These are phyloP conservation scores for Fusarium udum DNA, from an alignment of 2,329 filamentous ascomycete genomes.

Conservation along the genomic window DNA sequence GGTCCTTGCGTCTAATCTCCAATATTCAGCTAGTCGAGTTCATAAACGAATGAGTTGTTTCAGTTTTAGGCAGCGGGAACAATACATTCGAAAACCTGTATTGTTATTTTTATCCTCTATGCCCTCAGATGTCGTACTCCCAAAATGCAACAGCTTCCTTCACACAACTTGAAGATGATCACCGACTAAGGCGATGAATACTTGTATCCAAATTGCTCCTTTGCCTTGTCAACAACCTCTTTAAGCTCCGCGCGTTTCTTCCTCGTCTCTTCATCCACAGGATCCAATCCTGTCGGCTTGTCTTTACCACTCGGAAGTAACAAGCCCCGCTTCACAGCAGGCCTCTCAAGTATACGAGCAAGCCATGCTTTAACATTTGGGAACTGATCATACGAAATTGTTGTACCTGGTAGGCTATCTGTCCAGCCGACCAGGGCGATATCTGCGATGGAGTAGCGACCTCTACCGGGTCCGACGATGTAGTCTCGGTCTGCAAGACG, in stretches of 20 bases:
- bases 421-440: constrained; percentile 79
- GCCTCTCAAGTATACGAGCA: constrained; percentile 71
- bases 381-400: constrained; percentile 67
- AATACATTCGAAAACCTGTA: background rate
- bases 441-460: constrained; percentile 74
- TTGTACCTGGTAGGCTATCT: constrained; percentile 52
- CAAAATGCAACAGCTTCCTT: background rate
- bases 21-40: too few relatives aligned
- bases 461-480: constrained; percentile 61
- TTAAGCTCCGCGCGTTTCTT: constrained; percentile 40
- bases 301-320: constrained; percentile 67
- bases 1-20: background rate
- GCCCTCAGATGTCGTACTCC: background rate
- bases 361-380: constrained; percentile 79
- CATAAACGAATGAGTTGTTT: rapidly evolving
- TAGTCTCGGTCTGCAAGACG: constrained; percentile 66
- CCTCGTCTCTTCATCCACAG: constrained; percentile 31
- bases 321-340: constrained; percentile 76
- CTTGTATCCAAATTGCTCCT: constrained; percentile 60
- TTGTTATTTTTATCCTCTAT: too few relatives aligned
- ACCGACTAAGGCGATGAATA: constrained; percentile 50
- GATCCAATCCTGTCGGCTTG: constrained; percentile 28
- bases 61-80: background rate
- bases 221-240: constrained; percentile 51
- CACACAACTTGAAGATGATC: background rate